A percentile compares a stretch with the other conserved stretches of the same genome.
Conservation (phyloP, 1,284 basidiomycete species). For the Ustilago esculenta region DNA sequence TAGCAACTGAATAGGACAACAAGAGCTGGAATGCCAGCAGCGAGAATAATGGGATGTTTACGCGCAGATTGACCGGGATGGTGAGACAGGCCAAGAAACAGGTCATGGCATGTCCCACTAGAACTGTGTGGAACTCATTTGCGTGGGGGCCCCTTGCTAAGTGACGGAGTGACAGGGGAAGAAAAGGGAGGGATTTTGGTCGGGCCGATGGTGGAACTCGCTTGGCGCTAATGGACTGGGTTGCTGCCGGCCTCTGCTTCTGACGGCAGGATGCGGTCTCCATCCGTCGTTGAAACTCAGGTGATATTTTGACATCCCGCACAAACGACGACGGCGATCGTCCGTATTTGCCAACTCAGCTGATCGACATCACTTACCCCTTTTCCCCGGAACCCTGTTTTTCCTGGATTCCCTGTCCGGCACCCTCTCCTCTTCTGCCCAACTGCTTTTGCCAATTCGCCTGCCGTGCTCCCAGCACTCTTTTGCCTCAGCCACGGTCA, state of each 20-base stretch:
- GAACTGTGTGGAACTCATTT: no score
- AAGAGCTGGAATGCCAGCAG: no score
- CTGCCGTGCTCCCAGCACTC: no score
- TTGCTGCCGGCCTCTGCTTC: conserved; percentile 31
- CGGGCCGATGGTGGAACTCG: conserved; percentile 2
- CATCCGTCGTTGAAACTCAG: conserved; percentile 39
- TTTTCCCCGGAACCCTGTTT: neutral
- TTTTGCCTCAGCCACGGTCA: no score
- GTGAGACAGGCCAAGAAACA: conserved; percentile 10
- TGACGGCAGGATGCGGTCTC: conserved; percentile 2
- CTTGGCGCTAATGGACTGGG: conserved; percentile 1
- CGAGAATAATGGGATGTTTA: conserved; percentile 1
- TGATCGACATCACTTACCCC: conserved; percentile 26
- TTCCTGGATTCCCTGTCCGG: neutral
- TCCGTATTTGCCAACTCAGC: conserved; percentile 26
- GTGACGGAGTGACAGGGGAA: neutral
- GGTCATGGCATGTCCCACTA: neutral
- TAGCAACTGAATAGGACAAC: no score
- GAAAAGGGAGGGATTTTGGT: neutral
- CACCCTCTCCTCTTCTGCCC: neutral
- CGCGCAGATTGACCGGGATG: conserved; percentile 1
- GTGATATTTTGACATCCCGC: conserved; percentile 37
- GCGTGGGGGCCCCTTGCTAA: no score
- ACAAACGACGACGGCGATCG: conserved; percentile 18
- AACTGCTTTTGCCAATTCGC: no score